Evolutionary conservation across 2,329 filamentous ascomycete species (phyloP).

Genomic region (Rutstroemia sp.): DNA sequence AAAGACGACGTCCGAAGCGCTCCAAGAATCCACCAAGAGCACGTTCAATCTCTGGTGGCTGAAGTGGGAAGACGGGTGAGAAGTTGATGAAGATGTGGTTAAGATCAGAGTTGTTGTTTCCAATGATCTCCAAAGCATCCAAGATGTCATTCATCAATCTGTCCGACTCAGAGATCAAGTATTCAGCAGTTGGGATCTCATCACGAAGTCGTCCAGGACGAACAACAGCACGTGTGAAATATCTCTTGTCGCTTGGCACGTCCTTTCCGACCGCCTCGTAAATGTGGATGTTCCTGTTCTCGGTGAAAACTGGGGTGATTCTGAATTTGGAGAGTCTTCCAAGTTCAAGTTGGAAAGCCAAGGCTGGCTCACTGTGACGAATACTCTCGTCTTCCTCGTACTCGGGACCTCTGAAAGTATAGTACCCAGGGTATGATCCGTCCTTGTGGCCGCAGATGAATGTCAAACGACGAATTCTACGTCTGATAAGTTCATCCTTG

Average conservation of each 20-base stretch:
- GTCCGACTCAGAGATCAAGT: conserved; percentile 94
- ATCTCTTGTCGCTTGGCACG: conserved; percentile 92
- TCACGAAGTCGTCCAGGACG: conserved; percentile 89
- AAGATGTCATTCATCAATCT: conserved; percentile 96
- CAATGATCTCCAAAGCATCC: conserved; percentile 95
- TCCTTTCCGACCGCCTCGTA: conserved; percentile 96
- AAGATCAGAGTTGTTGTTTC: conserved; percentile 97
- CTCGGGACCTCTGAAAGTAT: conserved; percentile 88
- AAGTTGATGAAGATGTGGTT: conserved; percentile 99
- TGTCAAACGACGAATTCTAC: conserved; percentile 80
- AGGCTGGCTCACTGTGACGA: conserved; percentile 90
- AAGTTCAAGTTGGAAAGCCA: conserved; percentile 98
- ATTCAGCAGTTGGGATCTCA: conserved; percentile 97
- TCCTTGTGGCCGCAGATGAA: conserved; percentile 96
- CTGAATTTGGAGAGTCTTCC: conserved; percentile 91
- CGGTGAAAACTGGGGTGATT: conserved; percentile 96
- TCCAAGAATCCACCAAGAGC: conserved; percentile 93
- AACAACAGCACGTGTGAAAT: conserved; percentile 95
- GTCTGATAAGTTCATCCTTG: conserved; percentile 76
- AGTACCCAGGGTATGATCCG: conserved; percentile 93
- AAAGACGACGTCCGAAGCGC: conserved; percentile 88
- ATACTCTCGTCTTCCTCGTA: conserved; percentile 93
- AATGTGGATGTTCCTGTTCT: conserved; percentile 98
- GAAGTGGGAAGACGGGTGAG: conserved; percentile 88
- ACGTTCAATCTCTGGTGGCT: conserved; percentile 84